Evolutionary conservation across 2,329 filamentous ascomycete species (phyloP).

Genomic region (Pleurostoma richardsiae): DNA sequence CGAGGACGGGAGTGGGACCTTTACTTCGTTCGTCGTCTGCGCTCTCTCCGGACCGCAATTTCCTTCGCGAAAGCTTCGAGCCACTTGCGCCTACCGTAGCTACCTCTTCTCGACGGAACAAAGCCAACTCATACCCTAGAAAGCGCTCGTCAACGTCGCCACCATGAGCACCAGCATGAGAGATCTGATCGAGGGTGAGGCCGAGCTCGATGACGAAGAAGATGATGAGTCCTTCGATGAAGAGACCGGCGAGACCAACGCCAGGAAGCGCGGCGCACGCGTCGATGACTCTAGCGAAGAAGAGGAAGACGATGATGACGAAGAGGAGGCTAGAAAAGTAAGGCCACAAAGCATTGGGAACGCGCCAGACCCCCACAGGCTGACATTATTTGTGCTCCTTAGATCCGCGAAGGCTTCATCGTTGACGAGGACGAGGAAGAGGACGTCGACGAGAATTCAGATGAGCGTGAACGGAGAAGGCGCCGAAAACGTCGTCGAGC

Average conservation of each 20-base stretch:
- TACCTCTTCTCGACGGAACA: too few species aligned
- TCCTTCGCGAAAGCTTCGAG: too few species aligned
- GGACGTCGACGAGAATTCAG: constrained; percentile 56
- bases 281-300: constrained; percentile 87
- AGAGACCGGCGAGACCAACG: constrained; percentile 57
- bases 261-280: constrained; percentile 35
- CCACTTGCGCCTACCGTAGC: too few species aligned
- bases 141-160: constrained; percentile 8
- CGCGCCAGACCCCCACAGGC: neutral
- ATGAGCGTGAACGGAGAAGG: constrained; percentile 53
- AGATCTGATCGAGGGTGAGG: constrained; percentile 78
- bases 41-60: too few species aligned
- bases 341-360: neutral
- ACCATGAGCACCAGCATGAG: constrained; percentile 62
- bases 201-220: constrained; percentile 79
- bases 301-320: constrained; percentile 87
- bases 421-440: constrained; percentile 86
- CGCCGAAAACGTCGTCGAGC: constrained; percentile 70
- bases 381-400: constrained; percentile 3
- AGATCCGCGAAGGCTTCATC: constrained; percentile 94
- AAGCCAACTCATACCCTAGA: too few species aligned
- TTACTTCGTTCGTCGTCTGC: too few species aligned
- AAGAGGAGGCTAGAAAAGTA: constrained; percentile 75
- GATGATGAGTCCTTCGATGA: constrained; percentile 81
- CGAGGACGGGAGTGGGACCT: too few species aligned